Evolutionary conservation across 768 basidiomycete species (phyloP), one percentile per base, ranked within the genome.

Genomic region (Lanmaoa pseudosensibilis): DNA sequence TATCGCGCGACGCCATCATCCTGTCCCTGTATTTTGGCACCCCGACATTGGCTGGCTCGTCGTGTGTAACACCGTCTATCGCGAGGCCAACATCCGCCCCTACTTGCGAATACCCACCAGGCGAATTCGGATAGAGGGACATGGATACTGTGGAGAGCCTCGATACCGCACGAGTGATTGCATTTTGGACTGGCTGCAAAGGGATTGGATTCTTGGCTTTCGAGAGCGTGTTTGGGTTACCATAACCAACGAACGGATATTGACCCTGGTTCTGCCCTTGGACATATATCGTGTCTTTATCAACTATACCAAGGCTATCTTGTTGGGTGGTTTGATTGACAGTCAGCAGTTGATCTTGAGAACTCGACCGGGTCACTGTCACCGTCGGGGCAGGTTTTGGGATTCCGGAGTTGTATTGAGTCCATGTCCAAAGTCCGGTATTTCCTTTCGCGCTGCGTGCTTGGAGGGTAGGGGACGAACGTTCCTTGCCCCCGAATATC

Each of bases 401-500:
- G 46, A 73, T 64, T 13, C 68, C 72, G 13, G 78, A 75, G 41
- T 77, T 78, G 33, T 83, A 84, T 59, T 82, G 80, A 0, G 81
- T 78, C 83, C 83, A 85, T 33, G 72, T 78, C 80, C 83, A 86
- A 18, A 77, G 67, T 7, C 79, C 75, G 8, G 73, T 77, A 45
- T 78, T 76, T 52, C 67, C 69, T 13, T 71, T 73, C n/a, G 74
- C 75, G 61, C 73, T 62, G 25, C 71, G 66, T 48, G 50, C 33
- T 46, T 61, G 57, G 25, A 59, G 51, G 13, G 58, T 63, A 30
- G 61, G 69, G 1, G 83, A 80, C 3, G 82, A 80, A 36, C 80
- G 71, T 41, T 90, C 88, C 63, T 84, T 84, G 2, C 90, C 88
- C n/a, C 89, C 88, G 62, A 92, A 91, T 36, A 90, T 73, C 25